Evolutionary conservation across 179 eudicot species (phyloP).

Genomic region (Silene coronaria): DNA sequence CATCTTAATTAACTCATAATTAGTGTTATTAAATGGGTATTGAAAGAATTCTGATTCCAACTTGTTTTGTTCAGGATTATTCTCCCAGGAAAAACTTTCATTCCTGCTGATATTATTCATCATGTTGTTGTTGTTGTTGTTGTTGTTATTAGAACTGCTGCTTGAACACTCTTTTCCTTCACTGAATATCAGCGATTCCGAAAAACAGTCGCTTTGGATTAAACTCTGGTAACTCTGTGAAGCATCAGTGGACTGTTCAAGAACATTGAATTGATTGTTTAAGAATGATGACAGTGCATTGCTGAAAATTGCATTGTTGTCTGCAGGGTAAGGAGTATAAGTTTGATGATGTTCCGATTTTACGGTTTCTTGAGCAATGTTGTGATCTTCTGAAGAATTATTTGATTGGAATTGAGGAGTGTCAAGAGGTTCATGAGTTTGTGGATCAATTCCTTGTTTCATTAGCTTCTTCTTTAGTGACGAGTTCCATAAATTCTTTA

Average conservation of each 20-base stretch:
- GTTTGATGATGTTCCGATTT: constrained; percentile 17
- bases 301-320: constrained; percentile 1
- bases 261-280: constrained; percentile 14
- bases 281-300: constrained; percentile 17
- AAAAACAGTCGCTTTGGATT: constrained; percentile 13
- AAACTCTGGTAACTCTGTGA: constrained; percentile 16
- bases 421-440: constrained; percentile 59
- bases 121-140: constrained; percentile 24
- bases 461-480: constrained; percentile 71
- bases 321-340: constrained; percentile 5
- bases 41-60: constrained; percentile 25
- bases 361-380: neutral
- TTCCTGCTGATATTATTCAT: constrained; percentile 20
- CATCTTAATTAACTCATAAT: constrained; percentile 37
- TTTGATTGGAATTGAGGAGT: constrained; percentile 15
- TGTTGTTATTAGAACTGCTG: constrained; percentile 32
- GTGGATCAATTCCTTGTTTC: constrained; percentile 82
- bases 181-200: constrained; percentile 35
- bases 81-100: constrained; percentile 36
- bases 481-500: constrained; percentile 88
- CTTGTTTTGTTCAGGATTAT: constrained; percentile 21
- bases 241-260: constrained; percentile 5
- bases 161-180: constrained; percentile 54
- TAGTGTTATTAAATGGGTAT: constrained; percentile 12
- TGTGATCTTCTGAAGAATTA: neutral